These are phyloP conservation scores for Letharia lupina DNA, from an alignment of 495 filamentous ascomycete genomes.

Conservation along the genomic window DNA sequence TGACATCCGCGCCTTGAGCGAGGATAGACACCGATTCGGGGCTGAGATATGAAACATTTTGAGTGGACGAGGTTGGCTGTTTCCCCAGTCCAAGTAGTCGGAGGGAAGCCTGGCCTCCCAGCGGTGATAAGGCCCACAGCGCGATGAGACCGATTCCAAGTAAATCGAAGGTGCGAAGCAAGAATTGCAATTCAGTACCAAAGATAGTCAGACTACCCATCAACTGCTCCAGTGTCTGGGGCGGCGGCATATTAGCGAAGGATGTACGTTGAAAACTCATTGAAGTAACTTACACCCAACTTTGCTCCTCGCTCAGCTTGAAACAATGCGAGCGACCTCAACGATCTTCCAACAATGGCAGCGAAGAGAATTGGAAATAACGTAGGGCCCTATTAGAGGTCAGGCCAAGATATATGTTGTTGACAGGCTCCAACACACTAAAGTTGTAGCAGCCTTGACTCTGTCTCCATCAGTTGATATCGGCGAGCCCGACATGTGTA, in stretches of 20 bases:
- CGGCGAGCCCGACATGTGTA: neutral
- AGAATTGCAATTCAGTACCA: neutral
- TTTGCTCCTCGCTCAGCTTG: constrained; percentile 7
- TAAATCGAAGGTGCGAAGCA: neutral
- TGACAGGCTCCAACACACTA: neutral
- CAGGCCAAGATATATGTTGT: neutral
- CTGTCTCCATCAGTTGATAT: neutral
- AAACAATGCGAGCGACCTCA: neutral
- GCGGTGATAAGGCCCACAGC: neutral
- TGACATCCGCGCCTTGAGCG: neutral
- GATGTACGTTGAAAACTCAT: neutral
- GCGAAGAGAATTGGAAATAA: neutral
- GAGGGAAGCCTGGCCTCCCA: neutral
- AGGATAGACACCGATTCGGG: neutral
- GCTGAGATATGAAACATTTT: neutral
- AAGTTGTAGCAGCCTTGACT: neutral
- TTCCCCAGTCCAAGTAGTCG: neutral
- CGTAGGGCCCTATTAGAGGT: neutral
- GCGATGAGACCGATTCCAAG: neutral
- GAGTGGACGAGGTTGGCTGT: neutral
- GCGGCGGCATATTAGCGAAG: neutral
- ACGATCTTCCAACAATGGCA: neutral
- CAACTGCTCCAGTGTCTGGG: neutral
- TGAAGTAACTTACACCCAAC: neutral
- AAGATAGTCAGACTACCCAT: constrained; percentile 1